A percentile compares a stretch with the other conserved stretches of the same genome.
phyloP scores from a whole-genome alignment of 73 alveolate genomes.

The Paramecium sexaurelia region DNA sequence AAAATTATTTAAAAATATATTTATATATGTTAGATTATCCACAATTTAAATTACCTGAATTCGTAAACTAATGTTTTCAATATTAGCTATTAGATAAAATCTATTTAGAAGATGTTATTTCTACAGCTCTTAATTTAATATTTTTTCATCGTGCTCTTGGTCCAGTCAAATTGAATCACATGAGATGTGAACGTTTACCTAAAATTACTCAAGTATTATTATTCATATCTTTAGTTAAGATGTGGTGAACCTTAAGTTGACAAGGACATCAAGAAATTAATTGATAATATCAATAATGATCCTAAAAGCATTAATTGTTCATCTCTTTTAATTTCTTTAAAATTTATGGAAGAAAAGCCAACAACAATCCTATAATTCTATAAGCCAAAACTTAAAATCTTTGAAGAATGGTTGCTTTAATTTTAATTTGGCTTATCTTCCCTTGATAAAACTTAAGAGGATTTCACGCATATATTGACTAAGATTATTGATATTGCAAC shows the following conservation, averaged over 20 bases:
- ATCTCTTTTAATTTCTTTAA: conserved; percentile 1
- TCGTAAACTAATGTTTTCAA: neutral
- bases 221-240: neutral
- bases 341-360: conserved; percentile 14
- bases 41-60: neutral
- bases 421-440: neutral
- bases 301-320: neutral
- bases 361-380: neutral
- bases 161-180: neutral
- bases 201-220: neutral
- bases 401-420: conserved; percentile 1
- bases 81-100: neutral
- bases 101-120: conserved; percentile 13
- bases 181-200: conserved; percentile 10
- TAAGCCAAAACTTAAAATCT: neutral
- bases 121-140: neutral
- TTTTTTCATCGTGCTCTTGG: conserved; percentile 18
- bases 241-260: conserved; percentile 57
- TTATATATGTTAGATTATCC: conserved; percentile 38
- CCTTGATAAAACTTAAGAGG: neutral
- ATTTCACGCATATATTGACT: neutral
- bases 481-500: neutral
- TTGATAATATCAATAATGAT: neutral
- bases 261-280: neutral
- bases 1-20: neutral